Evolutionary conservation across 768 basidiomycete species (phyloP), one percentile per base, ranked within the genome.

Genomic region (Lactarius indigo): DNA sequence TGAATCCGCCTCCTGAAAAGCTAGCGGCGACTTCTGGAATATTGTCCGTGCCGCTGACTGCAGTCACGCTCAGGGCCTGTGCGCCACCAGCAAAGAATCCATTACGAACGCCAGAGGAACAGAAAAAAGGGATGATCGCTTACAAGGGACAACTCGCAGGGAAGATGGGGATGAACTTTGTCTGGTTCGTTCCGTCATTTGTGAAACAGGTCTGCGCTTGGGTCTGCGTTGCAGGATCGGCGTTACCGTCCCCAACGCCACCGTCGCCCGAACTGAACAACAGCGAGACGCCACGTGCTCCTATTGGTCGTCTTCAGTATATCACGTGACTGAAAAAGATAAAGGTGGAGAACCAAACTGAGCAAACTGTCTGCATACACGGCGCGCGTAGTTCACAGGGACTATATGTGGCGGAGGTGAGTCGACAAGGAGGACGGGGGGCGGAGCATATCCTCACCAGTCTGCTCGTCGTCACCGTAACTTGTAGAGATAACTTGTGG

Each of bases 1-100:
- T 89, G 77, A 90, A 92, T 2, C 90, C 89, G 41, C 90, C 90
- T 1, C 88, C 87, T 15, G 87, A 89, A 78, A 89, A 87, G 68
- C 66, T 73, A 1, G 82, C 83, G 0, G 84, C 85, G 17, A 79
- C 79, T 73, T 91, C 89, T 0, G 87, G 89, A 55, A 88, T 75
- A 58, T 57, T 5, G 42, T 75, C 76, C 1, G 90, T 91, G 6
- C 84, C 90, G 12, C 90, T 89, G 4, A 92, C 89, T 5, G 85
- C 70, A 2, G 90, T 92, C 26, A 90, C 87, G 39, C 69, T 69
- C 3, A 31, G 31, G n/a, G n/a, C n/a, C n/a, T n/a, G 50, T 41
- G 23, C 64, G 86, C 87, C n/a, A 17, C 50, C 28, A 28, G 12
- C 12, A 39, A 31, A 28, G 5, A 20, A 33, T 41, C 57, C n/a